A percentile compares a stretch with the other conserved stretches of the same genome.
Evolutionary conservation across 805 yeast species (phyloP).

Genomic region (Schwanniomyces occidentalis): DNA sequence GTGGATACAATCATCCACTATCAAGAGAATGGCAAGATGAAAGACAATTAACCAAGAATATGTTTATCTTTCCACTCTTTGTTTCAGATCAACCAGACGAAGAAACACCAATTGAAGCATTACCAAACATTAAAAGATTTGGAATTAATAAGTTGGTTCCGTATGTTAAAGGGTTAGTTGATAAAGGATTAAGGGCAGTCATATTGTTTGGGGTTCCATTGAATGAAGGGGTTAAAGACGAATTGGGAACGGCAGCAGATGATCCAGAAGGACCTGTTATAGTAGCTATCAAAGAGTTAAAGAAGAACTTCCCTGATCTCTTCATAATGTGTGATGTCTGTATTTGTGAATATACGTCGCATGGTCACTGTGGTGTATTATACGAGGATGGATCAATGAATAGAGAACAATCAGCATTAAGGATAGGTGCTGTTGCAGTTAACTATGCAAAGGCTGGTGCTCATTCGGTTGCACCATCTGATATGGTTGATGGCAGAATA

Average conservation of each 20-base stretch:
- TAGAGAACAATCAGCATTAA: conserved; percentile 68
- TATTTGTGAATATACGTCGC: conserved; percentile 92
- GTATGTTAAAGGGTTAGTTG: conserved; percentile 66
- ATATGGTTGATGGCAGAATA: conserved; percentile 96
- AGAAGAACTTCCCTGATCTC: conserved; percentile 70
- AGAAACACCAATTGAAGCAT: conserved; percentile 66
- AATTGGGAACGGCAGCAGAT: conserved; percentile 85
- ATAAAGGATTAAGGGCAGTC: conserved; percentile 82
- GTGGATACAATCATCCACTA: conserved; percentile 92
- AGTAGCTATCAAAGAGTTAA: conserved; percentile 65
- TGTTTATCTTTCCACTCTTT: conserved; percentile 92
- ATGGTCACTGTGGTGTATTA: conserved; percentile 96
- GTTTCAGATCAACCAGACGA: conserved; percentile 81
- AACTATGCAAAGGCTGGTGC: conserved; percentile 97
- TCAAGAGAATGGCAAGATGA: conserved; percentile 90
- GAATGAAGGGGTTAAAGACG: conserved; percentile 74
- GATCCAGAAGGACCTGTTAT: conserved; percentile 97
- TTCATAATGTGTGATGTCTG: conserved; percentile 94
- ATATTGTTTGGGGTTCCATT: conserved; percentile 91
- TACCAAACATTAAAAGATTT: conserved; percentile 86
- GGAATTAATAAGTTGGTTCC: conserved; percentile 80
- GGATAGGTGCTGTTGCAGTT: conserved; percentile 93
- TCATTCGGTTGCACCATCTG: conserved; percentile 93
- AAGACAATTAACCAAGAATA: conserved; percentile 76
- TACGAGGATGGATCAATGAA: conserved; percentile 85